Base-by-base conservation (phyloP, 2,329 filamentous ascomycete genomes). In the Fusarium subtropicale region DNA sequence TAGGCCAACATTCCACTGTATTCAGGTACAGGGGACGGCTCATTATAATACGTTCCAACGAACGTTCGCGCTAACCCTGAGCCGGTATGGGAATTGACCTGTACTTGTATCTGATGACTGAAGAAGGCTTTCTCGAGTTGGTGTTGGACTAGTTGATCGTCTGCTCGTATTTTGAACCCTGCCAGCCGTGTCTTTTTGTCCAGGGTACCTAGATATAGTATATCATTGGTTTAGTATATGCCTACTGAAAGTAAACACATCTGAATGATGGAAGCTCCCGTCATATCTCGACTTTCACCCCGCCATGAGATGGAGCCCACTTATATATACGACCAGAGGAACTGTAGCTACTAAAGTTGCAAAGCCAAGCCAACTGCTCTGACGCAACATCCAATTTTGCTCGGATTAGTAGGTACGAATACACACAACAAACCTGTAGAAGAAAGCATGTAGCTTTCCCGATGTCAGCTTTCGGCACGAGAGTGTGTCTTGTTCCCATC, bases 11-110 rank as follows among this genome's bases (percentile, higher is more conserved):
- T 66, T 65, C 62, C 62, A 60, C 26, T 50, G 55, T 28, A 44
- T 50, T 41, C 47, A 66, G 48, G 46, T 6, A 53, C 42, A 36
- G 34, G 16, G 26, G 31, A 28, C 12, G 44, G 20, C 44, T 55
- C 48, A 54, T 60, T n/a, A 50, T 33, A 60, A 26, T 24, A 51
- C 61, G 62, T 65, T 65, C 62, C 61, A 60, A 54, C 18, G 31
- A 42, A 33, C 39, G 22, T 36, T 60, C 61, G 18, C 62, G 54
- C 62, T 65, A 65, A 44, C 36, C 55, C 61, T 48, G 47, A 66
- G 47, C 55, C 47, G 61, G 62, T 55, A 36, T 18, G 39, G 24
- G n/a, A 34, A 54, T 55, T 45, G 36, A 48, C 36, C 50, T 48
- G 20, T n/a, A 30, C 31, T 20, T 38, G 28, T 48, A 46, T 38